Percentiles rank a stretch among this genome's conserved stretches.
phyloP scores from a whole-genome alignment of 768 basidiomycete genomes.

The Baorangia bicolor region DNA sequence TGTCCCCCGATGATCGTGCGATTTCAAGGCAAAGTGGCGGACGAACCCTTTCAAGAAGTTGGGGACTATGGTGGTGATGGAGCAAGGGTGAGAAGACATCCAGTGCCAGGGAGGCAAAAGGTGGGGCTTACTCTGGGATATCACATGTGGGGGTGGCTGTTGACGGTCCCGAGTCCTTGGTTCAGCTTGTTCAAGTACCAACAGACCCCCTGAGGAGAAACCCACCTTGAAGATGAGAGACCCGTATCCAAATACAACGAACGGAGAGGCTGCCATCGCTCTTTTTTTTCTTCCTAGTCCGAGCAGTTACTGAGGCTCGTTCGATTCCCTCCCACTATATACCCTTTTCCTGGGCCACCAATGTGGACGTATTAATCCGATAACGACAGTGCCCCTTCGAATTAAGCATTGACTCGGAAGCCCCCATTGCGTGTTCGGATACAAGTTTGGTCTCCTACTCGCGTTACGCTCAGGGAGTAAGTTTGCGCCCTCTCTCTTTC shows the following conservation, averaged over 20 bases:
- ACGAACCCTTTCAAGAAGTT: conserved; percentile 91
- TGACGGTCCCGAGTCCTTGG: background rate
- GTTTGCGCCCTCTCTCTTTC: background rate
- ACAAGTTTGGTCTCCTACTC: background rate
- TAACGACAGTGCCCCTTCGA: background rate
- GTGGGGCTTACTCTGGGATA: conserved; percentile 52
- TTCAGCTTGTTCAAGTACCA: background rate
- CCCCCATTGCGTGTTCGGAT: background rate
- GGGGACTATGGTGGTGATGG: conserved; percentile 41
- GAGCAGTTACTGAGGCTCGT: background rate
- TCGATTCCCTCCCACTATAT: background rate
- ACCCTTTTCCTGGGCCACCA: background rate
- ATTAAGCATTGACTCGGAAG: background rate
- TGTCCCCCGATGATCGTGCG: conserved; percentile 90
- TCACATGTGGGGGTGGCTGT: conserved; percentile 83
- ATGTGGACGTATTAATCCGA: background rate
- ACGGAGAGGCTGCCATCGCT: conserved; percentile 33
- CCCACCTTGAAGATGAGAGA: conserved; percentile 84
- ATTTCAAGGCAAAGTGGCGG: conserved; percentile 84
- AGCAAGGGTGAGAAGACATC: background rate
- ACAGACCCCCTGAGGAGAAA: background rate
- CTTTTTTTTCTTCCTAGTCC: background rate
- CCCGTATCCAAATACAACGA: conserved; percentile 88
- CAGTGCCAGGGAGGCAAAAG: no score
- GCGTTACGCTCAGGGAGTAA: background rate